phyloP scores from a whole-genome alignment of 2,329 filamentous ascomycete genomes.

The Penicillium sp. region DNA sequence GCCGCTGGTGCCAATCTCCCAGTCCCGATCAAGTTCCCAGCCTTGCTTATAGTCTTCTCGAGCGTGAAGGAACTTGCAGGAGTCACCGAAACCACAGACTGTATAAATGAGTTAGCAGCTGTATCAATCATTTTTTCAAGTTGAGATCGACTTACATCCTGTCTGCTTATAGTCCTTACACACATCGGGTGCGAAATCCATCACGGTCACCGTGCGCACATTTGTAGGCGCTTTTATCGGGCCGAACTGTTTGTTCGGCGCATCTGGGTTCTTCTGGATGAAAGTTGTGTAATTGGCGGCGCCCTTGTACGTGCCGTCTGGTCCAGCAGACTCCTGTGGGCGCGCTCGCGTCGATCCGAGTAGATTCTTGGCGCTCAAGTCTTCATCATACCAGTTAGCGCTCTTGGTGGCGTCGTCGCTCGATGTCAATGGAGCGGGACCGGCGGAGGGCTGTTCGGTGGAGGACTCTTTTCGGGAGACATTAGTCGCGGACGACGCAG shows the following conservation, averaged over 20 bases:
- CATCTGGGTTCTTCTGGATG: slow-evolving; percentile 77
- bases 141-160: slow-evolving; percentile 38
- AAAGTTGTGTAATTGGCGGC: slow-evolving; percentile 69
- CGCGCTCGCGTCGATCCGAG: slow-evolving; percentile 32
- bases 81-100: slow-evolving; percentile 4
- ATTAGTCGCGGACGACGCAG: slow-evolving; percentile 55
- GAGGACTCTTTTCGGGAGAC: slow-evolving; percentile 44
- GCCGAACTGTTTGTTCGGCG: slow-evolving; percentile 68
- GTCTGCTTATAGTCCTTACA: slow-evolving; percentile 94
- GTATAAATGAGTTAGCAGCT: slow-evolving; percentile 28
- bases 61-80: slow-evolving; percentile 67
- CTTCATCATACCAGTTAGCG: slow-evolving; percentile 84
- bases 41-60: slow-evolving; percentile 73
- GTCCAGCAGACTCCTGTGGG: slow-evolving; percentile 19
- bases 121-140: background rate
- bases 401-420: slow-evolving; percentile 87
- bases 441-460: slow-evolving; percentile 58
- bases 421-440: slow-evolving; percentile 59
- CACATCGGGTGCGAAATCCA: slow-evolving; percentile 86
- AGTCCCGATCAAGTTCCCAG: slow-evolving; percentile 92
- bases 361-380: slow-evolving; percentile 49
- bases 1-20: slow-evolving; percentile 76
- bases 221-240: slow-evolving; percentile 85
- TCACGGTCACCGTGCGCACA: slow-evolving; percentile 84
- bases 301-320: slow-evolving; percentile 74